Evolutionary conservation across 495 filamentous ascomycete genomes (phyloP).

Genomic region (Hypoxylon lienhwacheense): DNA sequence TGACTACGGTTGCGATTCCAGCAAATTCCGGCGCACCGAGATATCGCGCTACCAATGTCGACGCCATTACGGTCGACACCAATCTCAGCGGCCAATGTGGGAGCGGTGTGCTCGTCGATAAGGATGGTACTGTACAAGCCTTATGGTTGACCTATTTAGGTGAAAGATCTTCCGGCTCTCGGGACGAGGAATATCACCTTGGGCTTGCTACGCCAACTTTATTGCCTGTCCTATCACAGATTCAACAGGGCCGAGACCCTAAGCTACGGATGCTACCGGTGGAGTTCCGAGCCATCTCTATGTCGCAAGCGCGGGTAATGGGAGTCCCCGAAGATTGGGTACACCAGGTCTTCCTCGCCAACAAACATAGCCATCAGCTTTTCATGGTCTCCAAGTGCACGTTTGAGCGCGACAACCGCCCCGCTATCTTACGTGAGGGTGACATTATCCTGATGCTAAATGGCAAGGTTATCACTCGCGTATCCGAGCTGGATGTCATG

Average conservation of each 20-base stretch:
- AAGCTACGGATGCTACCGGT: slow-evolving; percentile 87
- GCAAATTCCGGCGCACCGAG: slow-evolving; percentile 88
- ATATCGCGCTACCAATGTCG: slow-evolving; percentile 93
- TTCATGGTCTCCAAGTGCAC: slow-evolving; percentile 94
- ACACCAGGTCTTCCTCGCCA: slow-evolving; percentile 77
- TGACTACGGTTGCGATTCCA: slow-evolving; percentile 95
- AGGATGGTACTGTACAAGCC: slow-evolving; percentile 90
- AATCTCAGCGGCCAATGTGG: slow-evolving; percentile 87
- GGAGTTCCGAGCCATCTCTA: slow-evolving; percentile 92
- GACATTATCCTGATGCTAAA: slow-evolving; percentile 93
- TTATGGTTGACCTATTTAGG: slow-evolving; percentile 96
- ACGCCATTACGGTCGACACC: slow-evolving; percentile 96
- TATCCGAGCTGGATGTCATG: slow-evolving; percentile 94
- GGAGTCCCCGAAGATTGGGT: slow-evolving; percentile 97
- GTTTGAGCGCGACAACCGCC: slow-evolving; percentile 65
- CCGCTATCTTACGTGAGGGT: slow-evolving; percentile 76
- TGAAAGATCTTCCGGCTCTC: slow-evolving; percentile 76
- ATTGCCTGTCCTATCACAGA: slow-evolving; percentile 79
- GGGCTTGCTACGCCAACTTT: slow-evolving; percentile 87
- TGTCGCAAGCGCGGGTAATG: slow-evolving; percentile 98
- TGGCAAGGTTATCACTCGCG: slow-evolving; percentile 86
- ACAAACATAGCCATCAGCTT: slow-evolving; percentile 88
- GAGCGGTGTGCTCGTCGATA: slow-evolving; percentile 86
- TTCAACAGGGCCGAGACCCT: slow-evolving; percentile 76
- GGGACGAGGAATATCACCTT: slow-evolving; percentile 96